These are phyloP conservation scores for sweet orange (Citrus sinensis) DNA, from an alignment of 345 rosid genomes.

Conservation along the genomic window DVS_A1.0 CM039167.1:2987001-2987500, in stretches of 20 bases:
- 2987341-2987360: conserved; percentile 41
- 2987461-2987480: conserved; percentile 17
- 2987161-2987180: background rate
- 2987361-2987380: conserved; percentile 28
- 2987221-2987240: too few relatives aligned
- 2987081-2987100: too few relatives aligned
- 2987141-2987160: too few relatives aligned
- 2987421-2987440: conserved; percentile 9
- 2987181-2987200: background rate
- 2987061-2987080: too few relatives aligned
- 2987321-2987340: conserved; percentile 28
- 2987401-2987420: conserved; percentile 31
- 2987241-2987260: too few relatives aligned
- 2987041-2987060: too few relatives aligned
- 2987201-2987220: too few relatives aligned
- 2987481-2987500: conserved; percentile 22
- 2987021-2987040: too few relatives aligned
- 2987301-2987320: conserved; percentile 19
- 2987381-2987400: conserved; percentile 19
- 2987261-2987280: too few relatives aligned
- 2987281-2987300: background rate
- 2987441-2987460: conserved; percentile 21
- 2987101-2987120: too few relatives aligned
- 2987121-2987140: too few relatives aligned
- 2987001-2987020: too few relatives aligned